phyloP scores from a whole-genome alignment of 23 red algal species.

The Pyropia yezoensis region DNA sequence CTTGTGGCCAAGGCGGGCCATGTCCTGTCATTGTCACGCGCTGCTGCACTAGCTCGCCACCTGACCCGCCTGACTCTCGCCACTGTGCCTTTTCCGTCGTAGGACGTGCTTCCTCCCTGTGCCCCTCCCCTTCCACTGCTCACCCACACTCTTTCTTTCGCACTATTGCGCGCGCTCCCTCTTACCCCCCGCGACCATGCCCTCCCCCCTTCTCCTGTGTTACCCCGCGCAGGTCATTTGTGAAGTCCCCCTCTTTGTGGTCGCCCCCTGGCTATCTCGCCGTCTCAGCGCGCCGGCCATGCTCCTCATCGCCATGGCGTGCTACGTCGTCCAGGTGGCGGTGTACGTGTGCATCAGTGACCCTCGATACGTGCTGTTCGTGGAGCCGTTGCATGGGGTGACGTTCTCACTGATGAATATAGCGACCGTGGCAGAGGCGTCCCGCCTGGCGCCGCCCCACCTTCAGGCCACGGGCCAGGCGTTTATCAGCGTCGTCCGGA shows the following conservation, averaged over 20 bases:
- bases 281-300: constrained; percentile 23
- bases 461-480: constrained; percentile 39
- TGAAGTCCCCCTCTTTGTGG: constrained; percentile 45
- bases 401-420: constrained; percentile 30
- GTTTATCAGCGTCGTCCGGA: constrained; percentile 7
- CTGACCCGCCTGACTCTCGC: no score
- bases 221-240: constrained; percentile 8
- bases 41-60: no score
- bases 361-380: constrained; percentile 31
- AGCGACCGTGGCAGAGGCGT: constrained; percentile 15
- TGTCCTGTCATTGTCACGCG: no score
- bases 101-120: no score
- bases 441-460: constrained; percentile 19
- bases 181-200: no score
- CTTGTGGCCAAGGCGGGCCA: no score
- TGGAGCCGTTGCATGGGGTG: constrained; percentile 60
- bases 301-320: constrained; percentile 17
- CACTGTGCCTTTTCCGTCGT: no score
- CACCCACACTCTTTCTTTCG: no score
- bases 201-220: no score
- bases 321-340: constrained; percentile 27
- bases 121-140: no score
- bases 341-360: constrained; percentile 30
- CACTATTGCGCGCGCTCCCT: no score
- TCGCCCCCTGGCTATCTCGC: constrained; percentile 1